These are phyloP conservation scores for Aureoboletus auriporus DNA, from an alignment of 768 basidiomycete genomes.

Conservation along the genomic window DNA sequence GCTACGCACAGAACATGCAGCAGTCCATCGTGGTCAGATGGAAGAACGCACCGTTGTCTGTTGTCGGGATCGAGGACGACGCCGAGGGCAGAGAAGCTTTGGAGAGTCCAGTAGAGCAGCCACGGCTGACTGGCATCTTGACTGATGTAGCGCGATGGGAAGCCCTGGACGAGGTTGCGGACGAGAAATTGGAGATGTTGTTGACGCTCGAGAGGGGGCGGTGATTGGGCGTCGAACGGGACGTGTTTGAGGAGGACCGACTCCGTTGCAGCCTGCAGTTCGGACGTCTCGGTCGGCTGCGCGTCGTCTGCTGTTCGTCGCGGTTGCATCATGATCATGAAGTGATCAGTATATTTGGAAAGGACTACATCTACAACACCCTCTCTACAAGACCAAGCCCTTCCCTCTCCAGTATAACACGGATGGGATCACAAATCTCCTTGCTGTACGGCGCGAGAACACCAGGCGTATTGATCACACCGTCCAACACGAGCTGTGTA, in stretches of 20 bases:
- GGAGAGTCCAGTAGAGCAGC: constrained; percentile 91
- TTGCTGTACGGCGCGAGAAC: constrained; percentile 84
- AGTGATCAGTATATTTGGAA: no score
- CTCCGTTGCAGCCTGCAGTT: constrained; percentile 63
- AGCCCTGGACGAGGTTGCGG: constrained; percentile 69
- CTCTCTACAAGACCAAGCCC: constrained; percentile 72
- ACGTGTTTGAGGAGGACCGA: constrained; percentile 53
- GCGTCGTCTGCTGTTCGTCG: constrained; percentile 49
- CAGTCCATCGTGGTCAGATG: background rate
- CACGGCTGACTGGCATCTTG: constrained; percentile 96
- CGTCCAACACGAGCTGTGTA: constrained; percentile 86
- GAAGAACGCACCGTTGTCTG: constrained; percentile 58
- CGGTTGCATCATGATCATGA: constrained; percentile 13
- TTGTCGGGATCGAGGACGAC: constrained; percentile 74
- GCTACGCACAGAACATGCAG: constrained; percentile 33
- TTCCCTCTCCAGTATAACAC: constrained; percentile 63
- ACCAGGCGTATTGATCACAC: constrained; percentile 72
- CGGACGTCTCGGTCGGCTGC: constrained; percentile 61
- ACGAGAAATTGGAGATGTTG: constrained; percentile 75
- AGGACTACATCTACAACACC: constrained; percentile 49
- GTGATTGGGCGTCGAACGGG: constrained; percentile 29
- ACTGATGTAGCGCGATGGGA: constrained; percentile 72
- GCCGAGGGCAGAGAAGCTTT: constrained; percentile 76
- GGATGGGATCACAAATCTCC: constrained; percentile 76
- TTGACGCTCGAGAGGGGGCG: constrained; percentile 50